These are phyloP conservation scores for Cicer cuneatum DNA, from an alignment of 306 rosid species.

Conservation along the genomic window DNA sequence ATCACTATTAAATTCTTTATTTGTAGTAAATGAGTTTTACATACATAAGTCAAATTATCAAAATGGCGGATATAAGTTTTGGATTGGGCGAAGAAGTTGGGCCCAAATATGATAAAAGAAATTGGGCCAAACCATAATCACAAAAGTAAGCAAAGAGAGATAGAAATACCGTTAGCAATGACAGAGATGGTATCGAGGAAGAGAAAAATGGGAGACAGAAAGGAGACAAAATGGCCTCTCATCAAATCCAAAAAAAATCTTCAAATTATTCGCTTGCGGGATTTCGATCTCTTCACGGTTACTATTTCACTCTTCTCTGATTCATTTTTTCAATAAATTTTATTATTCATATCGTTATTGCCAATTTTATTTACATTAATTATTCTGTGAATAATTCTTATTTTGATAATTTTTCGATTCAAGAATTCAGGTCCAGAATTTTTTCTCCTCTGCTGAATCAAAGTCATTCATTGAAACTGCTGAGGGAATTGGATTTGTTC, in stretches of 20 bases:
- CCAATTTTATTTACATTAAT: neutral
- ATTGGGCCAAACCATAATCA: neutral
- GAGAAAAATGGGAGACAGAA: conserved; percentile 73
- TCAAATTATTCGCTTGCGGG: conserved; percentile 60
- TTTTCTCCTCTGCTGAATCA: conserved; percentile 76
- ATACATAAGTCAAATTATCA: neutral
- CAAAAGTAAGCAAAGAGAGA: neutral
- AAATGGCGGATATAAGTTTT: too few species aligned
- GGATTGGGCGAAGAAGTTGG: neutral
- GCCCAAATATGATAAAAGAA: neutral
- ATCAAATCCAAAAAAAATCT: conserved; percentile 78
- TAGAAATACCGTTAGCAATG: conserved; percentile 21
- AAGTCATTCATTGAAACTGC: conserved; percentile 72
- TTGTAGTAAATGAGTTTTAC: too few species aligned
- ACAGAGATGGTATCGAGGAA: conserved; percentile 53
- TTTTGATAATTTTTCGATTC: conserved; percentile 31
- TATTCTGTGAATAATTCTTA: neutral
- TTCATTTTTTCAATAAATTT: neutral
- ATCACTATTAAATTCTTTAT: too few species aligned
- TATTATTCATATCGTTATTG: too few species aligned
- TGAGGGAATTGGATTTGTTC: conserved; percentile 75
- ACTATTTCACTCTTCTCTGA: conserved; percentile 30
- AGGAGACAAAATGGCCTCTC: conserved; percentile 66
- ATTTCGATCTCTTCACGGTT: conserved; percentile 82
- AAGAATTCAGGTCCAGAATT: conserved; percentile 72